Percentiles rank a stretch among this genome's conserved stretches.
Conservation (phyloP, 2,329 filamentous ascomycete genomes). For the Stenocarpella maydis region DNA sequence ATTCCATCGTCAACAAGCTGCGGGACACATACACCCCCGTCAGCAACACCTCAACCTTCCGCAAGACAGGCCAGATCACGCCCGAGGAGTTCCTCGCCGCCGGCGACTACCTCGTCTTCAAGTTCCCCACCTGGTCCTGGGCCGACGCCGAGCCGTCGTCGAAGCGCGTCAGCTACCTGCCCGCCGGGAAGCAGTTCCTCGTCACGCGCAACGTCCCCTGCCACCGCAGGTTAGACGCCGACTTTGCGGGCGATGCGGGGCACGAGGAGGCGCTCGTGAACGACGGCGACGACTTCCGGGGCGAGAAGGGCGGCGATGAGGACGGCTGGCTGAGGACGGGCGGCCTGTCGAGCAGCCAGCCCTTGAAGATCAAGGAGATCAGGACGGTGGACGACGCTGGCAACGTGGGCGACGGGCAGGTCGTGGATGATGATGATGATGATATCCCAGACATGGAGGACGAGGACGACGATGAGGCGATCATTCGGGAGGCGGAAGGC, state of each 20-base stretch:
- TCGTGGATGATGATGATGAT: conserved; percentile 74
- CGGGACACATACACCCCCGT: conserved; percentile 92
- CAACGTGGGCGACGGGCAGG: conserved; percentile 79
- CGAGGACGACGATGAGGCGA: conserved; percentile 95
- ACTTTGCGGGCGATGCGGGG: conserved; percentile 89
- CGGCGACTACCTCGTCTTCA: conserved; percentile 97
- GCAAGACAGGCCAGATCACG: conserved; percentile 92
- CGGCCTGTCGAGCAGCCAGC: conserved; percentile 77
- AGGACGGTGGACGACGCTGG: conserved; percentile 89
- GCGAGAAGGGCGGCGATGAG: conserved; percentile 66
- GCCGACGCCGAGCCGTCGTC: conserved; percentile 83
- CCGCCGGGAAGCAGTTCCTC: conserved; percentile 91
- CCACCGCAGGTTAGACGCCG: conserved; percentile 87
- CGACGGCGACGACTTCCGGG: conserved; percentile 73
- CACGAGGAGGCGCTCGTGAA: conserved; percentile 87
- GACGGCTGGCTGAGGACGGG: conserved; percentile 94
- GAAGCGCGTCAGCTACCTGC: conserved; percentile 83
- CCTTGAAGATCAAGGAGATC: conserved; percentile 81
- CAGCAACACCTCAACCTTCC: conserved; percentile 90
- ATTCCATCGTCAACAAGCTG: conserved; percentile 90
- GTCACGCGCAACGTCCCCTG: conserved; percentile 95
- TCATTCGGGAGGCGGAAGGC: conserved; percentile 78
- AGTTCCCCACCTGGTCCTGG: conserved; percentile 99
- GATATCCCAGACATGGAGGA: conserved; percentile 99
- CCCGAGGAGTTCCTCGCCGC: conserved; percentile 96